Percentiles rank a stretch among this genome's conserved stretches.
Evolutionary conservation across 129 eudicot genomes (phyloP).

Genomic region (Silybum marianum): DNA sequence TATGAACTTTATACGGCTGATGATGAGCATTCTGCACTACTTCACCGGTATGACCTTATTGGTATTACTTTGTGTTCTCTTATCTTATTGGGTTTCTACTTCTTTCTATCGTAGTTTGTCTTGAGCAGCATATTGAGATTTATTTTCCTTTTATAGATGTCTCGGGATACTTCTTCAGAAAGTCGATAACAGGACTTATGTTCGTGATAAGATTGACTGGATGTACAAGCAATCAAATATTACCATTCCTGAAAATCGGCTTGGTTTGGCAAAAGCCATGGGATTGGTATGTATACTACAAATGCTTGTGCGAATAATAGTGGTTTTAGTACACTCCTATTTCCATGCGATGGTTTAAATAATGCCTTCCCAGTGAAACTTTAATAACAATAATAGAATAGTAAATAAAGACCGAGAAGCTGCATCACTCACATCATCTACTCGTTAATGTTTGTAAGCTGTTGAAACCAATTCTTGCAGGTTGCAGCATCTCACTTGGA

Average conservation of each 20-base stretch:
- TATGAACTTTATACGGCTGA: constrained; percentile 86
- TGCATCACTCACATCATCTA: constrained; percentile 13
- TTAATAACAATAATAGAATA: not conserved
- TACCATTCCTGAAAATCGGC: constrained; percentile 78
- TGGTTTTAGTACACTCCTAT: not conserved
- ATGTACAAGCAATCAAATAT: constrained; percentile 89
- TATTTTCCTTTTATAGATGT: constrained; percentile 56
- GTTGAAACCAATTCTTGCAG: constrained; percentile 39
- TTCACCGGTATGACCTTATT: constrained; percentile 69
- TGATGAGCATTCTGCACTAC: constrained; percentile 91
- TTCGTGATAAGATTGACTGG: constrained; percentile 85
- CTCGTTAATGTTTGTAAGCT: constrained; percentile 17
- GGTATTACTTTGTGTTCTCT: not conserved
- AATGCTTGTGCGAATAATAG: not conserved
- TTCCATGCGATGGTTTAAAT: not conserved
- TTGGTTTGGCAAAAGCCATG: constrained; percentile 96
- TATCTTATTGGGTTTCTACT: constrained; percentile 2
- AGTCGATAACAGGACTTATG: constrained; percentile 83
- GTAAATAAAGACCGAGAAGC: not conserved
- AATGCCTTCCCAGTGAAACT: not conserved
- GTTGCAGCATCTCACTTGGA: constrained; percentile 98
- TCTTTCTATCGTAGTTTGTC: constrained; percentile 2
- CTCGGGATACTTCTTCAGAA: constrained; percentile 95
- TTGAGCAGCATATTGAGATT: constrained; percentile 22
- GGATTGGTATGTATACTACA: constrained; percentile 65